phyloP scores from a whole-genome alignment of 179 eudicot genomes.

The Actinidia arguta region DNA sequence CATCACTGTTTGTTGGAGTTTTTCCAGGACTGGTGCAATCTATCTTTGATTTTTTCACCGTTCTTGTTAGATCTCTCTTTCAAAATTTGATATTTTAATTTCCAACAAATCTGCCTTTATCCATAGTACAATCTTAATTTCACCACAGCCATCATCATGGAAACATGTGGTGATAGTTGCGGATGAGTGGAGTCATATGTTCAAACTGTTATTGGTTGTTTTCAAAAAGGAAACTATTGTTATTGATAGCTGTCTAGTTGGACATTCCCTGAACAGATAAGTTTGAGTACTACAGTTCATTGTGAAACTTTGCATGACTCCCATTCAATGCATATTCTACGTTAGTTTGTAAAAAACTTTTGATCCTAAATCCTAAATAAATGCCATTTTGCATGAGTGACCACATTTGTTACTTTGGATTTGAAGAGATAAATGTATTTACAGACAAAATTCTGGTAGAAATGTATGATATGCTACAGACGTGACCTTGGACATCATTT shows the following conservation, averaged over 20 bases:
- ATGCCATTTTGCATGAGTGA: neutral
- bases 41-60: neutral
- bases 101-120: neutral
- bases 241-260: too few relatives aligned
- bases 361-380: neutral
- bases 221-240: too few relatives aligned
- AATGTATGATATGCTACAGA: slow-evolving; percentile 8
- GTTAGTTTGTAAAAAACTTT: neutral
- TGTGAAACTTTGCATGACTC: neutral
- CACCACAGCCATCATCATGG: neutral
- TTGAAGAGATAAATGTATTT: neutral
- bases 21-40: neutral
- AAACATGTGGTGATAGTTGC: neutral
- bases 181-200: neutral
- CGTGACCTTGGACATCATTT: neutral
- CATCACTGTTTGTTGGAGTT: neutral
- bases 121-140: neutral
- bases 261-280: neutral
- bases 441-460: neutral
- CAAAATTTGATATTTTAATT: neutral
- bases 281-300: neutral
- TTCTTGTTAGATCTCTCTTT: neutral
- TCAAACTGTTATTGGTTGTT: neutral
- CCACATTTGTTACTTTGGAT: neutral
- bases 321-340: neutral